phyloP scores from a whole-genome alignment of 139 green algal species.

The Chlorella sp. region DNA sequence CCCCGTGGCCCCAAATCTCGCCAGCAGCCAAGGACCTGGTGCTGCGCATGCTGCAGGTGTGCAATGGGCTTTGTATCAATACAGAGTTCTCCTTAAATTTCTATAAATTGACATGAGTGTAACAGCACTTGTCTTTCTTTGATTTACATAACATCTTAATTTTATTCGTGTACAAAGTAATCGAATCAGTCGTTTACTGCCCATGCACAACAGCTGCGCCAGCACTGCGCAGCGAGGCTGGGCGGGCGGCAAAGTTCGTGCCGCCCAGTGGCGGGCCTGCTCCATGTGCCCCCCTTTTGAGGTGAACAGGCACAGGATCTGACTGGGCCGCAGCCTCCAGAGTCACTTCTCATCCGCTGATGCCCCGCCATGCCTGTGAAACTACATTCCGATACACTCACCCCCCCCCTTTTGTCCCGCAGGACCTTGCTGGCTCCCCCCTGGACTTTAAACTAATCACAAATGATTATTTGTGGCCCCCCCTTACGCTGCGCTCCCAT shows the following conservation, averaged over 20 bases:
- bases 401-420: background rate
- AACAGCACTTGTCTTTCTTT: background rate
- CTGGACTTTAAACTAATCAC: too few relatives aligned
- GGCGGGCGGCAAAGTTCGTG: too few relatives aligned
- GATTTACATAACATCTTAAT: background rate
- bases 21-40: constrained; percentile 54
- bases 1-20: constrained; percentile 55
- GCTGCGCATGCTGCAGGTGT: constrained; percentile 48
- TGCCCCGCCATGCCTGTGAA: background rate
- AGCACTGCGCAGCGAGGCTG: too few relatives aligned
- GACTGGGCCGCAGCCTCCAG: background rate
- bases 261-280: too few relatives aligned
- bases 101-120: too few relatives aligned
- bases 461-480: too few relatives aligned
- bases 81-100: too few relatives aligned
- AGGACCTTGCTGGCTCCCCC: too few relatives aligned
- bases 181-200: background rate
- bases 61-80: background rate
- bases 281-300: too few relatives aligned
- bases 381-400: background rate
- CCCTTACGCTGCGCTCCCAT: background rate
- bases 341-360: background rate
- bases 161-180: background rate
- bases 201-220: background rate
- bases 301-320: background rate